Conservation (phyloP, 805 yeast species). For the Metschnikowia continentalis region DNA sequence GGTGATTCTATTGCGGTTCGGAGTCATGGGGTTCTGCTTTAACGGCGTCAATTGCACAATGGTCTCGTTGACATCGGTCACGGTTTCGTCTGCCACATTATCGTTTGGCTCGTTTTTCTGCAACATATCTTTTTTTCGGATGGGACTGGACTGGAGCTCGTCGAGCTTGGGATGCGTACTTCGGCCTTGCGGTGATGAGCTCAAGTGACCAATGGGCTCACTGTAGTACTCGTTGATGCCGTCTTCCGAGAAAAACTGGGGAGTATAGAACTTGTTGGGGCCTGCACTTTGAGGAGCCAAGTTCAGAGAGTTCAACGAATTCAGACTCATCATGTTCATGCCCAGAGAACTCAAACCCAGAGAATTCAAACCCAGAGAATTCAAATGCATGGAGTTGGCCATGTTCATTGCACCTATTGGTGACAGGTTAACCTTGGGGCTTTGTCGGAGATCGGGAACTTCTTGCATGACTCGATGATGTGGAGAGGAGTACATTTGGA, state of each 20-base stretch:
- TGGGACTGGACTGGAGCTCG: slow-evolving; percentile 21
- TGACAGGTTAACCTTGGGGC: not conserved
- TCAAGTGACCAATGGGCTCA: slow-evolving; percentile 22
- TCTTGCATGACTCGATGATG: not conserved
- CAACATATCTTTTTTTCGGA: slow-evolving; percentile 21
- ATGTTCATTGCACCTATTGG: slow-evolving; percentile 10
- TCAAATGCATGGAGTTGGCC: not conserved
- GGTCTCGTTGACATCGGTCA: slow-evolving; percentile 37
- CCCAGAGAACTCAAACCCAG: not conserved
- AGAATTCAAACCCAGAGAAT: not conserved
- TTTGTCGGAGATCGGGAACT: not conserved
- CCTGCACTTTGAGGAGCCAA: slow-evolving; percentile 7
- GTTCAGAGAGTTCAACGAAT: too few relatives aligned
- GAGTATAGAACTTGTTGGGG: slow-evolving; percentile 29
- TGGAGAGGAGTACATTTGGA: slow-evolving; percentile 27
- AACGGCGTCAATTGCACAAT: slow-evolving; percentile 39
- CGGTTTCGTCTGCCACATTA: slow-evolving; percentile 29
- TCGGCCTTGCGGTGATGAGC: slow-evolving; percentile 9
- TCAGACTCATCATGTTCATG: not conserved
- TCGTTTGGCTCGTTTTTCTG: not conserved
- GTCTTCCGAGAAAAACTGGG: slow-evolving; percentile 38
- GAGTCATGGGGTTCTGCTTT: slow-evolving; percentile 34
- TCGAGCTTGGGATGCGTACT: not conserved
- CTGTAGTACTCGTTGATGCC: slow-evolving; percentile 9
- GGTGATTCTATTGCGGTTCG: slow-evolving; percentile 28